Evolutionary conservation across 164 flowering plant species (phyloP).

Genomic region (Dillenia turbinata): DNA sequence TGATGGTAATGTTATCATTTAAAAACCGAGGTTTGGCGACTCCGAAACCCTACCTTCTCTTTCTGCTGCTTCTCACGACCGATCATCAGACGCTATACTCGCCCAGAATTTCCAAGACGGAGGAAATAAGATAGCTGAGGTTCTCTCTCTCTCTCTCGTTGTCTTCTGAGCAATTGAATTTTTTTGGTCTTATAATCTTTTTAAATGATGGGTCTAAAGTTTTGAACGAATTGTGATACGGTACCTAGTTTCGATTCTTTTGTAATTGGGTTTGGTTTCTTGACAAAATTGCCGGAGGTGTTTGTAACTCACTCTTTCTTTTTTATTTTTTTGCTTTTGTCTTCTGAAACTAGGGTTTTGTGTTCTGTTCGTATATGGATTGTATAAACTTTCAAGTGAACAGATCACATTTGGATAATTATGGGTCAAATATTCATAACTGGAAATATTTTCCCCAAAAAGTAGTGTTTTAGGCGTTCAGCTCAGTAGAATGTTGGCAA

Average conservation of each 20-base stretch:
- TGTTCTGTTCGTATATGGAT: background rate
- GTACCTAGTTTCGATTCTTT: background rate
- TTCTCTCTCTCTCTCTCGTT: slow-evolving; percentile 3
- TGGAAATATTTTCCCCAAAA: no score
- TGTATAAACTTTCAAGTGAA: no score
- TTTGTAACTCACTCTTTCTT: background rate
- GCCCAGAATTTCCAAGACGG: slow-evolving; percentile 39
- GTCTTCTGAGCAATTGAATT: background rate
- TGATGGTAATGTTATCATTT: no score
- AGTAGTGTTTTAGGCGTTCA: no score
- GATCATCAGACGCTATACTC: slow-evolving; percentile 14
- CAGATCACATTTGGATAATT: no score
- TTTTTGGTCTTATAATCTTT: background rate
- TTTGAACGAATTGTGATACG: background rate
- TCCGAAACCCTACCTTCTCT: slow-evolving; percentile 10
- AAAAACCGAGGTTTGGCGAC: background rate
- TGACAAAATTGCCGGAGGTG: background rate
- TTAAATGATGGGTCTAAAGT: background rate
- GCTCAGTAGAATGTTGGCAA: no score
- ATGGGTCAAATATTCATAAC: no score
- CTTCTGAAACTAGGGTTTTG: background rate
- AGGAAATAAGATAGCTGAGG: slow-evolving; percentile 64
- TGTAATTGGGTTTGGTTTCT: no score
- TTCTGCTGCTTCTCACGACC: slow-evolving; percentile 1
- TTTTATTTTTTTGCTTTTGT: background rate